Percentiles rank a stretch among this genome's conserved stretches.
Conservation (phyloP, 768 basidiomycete species). For the Hirschioporus abietinus region DNA sequence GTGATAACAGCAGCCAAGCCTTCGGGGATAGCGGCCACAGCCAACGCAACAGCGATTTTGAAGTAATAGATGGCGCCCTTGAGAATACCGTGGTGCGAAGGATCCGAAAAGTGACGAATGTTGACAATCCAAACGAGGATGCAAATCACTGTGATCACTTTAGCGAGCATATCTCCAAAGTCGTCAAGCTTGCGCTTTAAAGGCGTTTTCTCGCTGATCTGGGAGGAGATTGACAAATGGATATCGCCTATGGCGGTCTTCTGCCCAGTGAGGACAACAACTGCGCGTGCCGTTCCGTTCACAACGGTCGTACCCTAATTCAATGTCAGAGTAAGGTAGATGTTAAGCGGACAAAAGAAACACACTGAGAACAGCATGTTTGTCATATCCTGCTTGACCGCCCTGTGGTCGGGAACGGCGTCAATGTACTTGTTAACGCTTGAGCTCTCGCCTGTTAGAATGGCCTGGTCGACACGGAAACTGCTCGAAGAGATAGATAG, state of each 20-base stretch:
- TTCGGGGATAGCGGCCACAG: constrained; percentile 98
- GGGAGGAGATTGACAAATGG: constrained; percentile 90
- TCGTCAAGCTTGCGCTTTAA: constrained; percentile 97
- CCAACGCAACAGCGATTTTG: constrained; percentile 97
- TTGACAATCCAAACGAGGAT: constrained; percentile 98
- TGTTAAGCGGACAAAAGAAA: constrained; percentile 6
- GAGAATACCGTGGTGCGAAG: constrained; percentile 82
- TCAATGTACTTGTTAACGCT: constrained; percentile 80
- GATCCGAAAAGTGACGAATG: constrained; percentile 93
- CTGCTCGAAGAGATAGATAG: constrained; percentile 87
- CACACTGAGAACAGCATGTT: constrained; percentile 92
- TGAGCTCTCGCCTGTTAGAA: constrained; percentile 90
- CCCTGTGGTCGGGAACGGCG: constrained; percentile 62
- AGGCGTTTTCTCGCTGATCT: constrained; percentile 94
- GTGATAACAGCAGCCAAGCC: constrained; percentile 98
- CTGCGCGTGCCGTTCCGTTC: constrained; percentile 81
- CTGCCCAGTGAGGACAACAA: constrained; percentile 84
- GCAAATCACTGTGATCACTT: constrained; percentile 96
- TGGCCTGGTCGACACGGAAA: constrained; percentile 94
- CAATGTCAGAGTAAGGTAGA: constrained; percentile 5
- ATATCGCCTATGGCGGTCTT: constrained; percentile 95
- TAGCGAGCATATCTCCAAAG: constrained; percentile 95
- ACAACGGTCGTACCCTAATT: constrained; percentile 90
- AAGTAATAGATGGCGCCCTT: constrained; percentile 98
- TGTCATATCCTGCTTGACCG: constrained; percentile 97